Conservation (phyloP, 345 rosid genomes). For the Melaleuca alternifolia region DNA sequence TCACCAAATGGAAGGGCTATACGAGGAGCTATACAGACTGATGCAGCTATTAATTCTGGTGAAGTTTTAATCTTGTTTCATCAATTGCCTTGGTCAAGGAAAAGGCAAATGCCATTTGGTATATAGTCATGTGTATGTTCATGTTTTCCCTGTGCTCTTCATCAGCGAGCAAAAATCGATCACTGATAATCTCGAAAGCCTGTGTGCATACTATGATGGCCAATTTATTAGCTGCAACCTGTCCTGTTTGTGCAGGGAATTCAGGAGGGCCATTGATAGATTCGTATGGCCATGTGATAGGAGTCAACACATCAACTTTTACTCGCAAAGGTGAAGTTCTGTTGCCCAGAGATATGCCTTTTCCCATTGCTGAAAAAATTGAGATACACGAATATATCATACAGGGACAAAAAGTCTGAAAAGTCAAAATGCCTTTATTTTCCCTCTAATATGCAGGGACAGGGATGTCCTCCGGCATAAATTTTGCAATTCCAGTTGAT, state of each 20-base stretch:
- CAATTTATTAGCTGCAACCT: background rate
- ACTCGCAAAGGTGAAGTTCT: constrained; percentile 57
- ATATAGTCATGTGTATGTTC: background rate
- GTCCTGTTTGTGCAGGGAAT: constrained; percentile 27
- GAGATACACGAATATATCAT: background rate
- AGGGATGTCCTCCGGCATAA: constrained; percentile 74
- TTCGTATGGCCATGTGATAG: constrained; percentile 76
- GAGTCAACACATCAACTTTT: constrained; percentile 83
- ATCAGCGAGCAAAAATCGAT: background rate
- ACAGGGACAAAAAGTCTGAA: background rate
- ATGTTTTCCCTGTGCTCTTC: background rate
- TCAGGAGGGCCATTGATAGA: constrained; percentile 76
- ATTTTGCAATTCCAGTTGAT: constrained; percentile 78
- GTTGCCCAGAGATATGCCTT: background rate
- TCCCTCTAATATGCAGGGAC: constrained; percentile 35
- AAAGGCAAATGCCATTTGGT: background rate
- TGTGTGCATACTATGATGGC: background rate
- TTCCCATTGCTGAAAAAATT: background rate
- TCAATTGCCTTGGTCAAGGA: background rate
- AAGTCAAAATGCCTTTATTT: background rate
- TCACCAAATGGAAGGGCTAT: constrained; percentile 79
- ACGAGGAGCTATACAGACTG: constrained; percentile 78
- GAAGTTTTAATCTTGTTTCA: background rate
- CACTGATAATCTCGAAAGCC: background rate
- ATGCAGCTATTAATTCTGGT: constrained; percentile 84